phyloP scores from a whole-genome alignment of 192 early-diverging fungal species.

The Linnemannia zychae region DNA sequence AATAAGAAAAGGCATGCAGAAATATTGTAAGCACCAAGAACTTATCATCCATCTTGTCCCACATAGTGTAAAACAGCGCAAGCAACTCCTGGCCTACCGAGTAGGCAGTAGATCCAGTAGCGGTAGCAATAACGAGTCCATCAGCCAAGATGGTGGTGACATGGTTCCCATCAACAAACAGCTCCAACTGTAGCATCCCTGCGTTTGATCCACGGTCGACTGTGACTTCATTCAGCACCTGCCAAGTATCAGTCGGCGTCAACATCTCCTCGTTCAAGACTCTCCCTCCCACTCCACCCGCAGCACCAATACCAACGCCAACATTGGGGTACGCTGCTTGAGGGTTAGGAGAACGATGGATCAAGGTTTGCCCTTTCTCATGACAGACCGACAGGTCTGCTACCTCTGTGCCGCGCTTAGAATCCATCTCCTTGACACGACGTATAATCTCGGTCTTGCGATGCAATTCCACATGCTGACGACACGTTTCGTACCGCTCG shows the following conservation, averaged over 20 bases:
- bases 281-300: background rate
- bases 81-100: slow-evolving; percentile 64
- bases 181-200: slow-evolving; percentile 84
- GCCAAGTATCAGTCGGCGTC: slow-evolving; percentile 75
- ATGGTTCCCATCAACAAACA: slow-evolving; percentile 81
- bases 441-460: slow-evolving; percentile 26
- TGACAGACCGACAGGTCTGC: slow-evolving; percentile 42
- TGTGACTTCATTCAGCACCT: slow-evolving; percentile 94
- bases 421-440: slow-evolving; percentile 51
- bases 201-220: slow-evolving; percentile 93
- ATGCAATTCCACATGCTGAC: background rate
- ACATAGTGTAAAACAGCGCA: too few relatives aligned
- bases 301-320: background rate
- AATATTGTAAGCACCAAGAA: background rate
- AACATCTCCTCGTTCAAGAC: slow-evolving; percentile 16
- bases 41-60: background rate
- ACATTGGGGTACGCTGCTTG: background rate
- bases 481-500: background rate
- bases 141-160: slow-evolving; percentile 97
- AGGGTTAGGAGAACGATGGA: slow-evolving; percentile 16
- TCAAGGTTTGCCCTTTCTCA: slow-evolving; percentile 30
- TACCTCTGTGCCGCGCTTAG: slow-evolving; percentile 39
- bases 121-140: slow-evolving; percentile 92
- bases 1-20: background rate
- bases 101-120: slow-evolving; percentile 93